Percentiles rank a stretch among this genome's conserved stretches.
These are phyloP conservation scores for Cucurbita pepo DNA, from an alignment of 306 rosid species.

Conservation along the genomic window DNA sequence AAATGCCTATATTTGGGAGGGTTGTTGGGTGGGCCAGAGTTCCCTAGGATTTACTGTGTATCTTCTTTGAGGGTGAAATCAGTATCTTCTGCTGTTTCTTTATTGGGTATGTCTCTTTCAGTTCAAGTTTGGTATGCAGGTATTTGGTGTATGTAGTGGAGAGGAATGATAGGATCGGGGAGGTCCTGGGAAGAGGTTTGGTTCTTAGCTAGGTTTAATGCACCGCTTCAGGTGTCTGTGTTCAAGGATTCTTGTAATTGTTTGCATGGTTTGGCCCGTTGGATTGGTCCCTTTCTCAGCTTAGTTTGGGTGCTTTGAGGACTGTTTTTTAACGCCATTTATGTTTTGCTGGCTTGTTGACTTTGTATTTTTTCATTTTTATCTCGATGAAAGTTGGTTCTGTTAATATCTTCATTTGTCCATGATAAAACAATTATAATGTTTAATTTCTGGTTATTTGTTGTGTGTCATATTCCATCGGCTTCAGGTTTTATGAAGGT, in stretches of 20 bases:
- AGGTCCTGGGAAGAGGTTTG: background rate
- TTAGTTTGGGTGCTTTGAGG: background rate
- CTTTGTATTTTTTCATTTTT: no score
- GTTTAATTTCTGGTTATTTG: background rate
- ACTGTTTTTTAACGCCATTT: background rate
- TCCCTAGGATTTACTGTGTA: background rate
- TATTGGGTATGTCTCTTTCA: background rate
- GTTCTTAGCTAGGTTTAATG: background rate
- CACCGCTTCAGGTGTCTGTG: background rate
- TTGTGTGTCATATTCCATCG: background rate
- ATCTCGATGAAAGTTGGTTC: background rate
- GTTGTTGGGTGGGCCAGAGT: background rate
- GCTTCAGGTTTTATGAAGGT: constrained; percentile 75
- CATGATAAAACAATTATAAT: background rate
- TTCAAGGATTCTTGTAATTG: no score
- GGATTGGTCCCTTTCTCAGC: background rate
- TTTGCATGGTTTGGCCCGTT: background rate
- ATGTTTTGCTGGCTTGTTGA: background rate
- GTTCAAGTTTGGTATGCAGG: background rate
- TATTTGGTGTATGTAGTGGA: background rate
- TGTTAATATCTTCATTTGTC: background rate
- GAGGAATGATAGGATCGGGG: background rate
- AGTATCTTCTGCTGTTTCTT: background rate
- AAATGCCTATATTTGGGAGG: background rate
- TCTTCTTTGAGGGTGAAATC: background rate